Base-by-base conservation (phyloP, 768 basidiomycete genomes). In the Tubosaeta brunneosetosa region DNA sequence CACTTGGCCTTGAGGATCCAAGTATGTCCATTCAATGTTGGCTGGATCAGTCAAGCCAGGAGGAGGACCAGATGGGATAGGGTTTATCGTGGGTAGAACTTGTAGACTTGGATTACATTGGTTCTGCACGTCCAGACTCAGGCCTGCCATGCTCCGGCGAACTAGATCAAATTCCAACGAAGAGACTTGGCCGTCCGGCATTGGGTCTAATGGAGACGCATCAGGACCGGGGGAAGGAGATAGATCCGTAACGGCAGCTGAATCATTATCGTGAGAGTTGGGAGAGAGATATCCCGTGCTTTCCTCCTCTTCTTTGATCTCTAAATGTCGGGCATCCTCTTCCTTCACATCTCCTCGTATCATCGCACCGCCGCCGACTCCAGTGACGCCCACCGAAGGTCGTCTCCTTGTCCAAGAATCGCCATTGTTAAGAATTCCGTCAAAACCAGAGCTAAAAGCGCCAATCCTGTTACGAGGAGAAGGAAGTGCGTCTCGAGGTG, bases 1-100 rank as follows among this genome's bases (percentile, higher is more conserved):
- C 38, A 94, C 74, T 53, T 87, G 82, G n/a, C 94, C 92, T 59
- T 88, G 82, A 17, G 92, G 93, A 65, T 97, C 94, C 46, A 92
- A 81, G 69, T 97, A 97, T 22, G 84, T 88, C 94, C 94, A 97
- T 65, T 91, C 84, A 19, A 94, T 69, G 56, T 69, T 77, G 27
- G 78, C 75, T 31, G 80, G 73, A 71, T 87, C 86, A 42, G 69
- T 55, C 37, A 77, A 59, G 45, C 76, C 78, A 47, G 78, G 77
- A 45, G 79, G 78, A 13, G 77, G 71, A 9, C 66, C 71, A 38
- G 59, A 56, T 17, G 58, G 42, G n/a, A 62, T 53, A 49, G 53
- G 25, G 38, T 56, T 58, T 17, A 27, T 49, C 13, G 54, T 50
- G 37, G 64, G 13, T 17, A 38, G 33, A 41, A 38, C 44, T 31